Conservation (phyloP, 2,329 filamentous ascomycete species). For the Fusarium buharicum region DNA sequence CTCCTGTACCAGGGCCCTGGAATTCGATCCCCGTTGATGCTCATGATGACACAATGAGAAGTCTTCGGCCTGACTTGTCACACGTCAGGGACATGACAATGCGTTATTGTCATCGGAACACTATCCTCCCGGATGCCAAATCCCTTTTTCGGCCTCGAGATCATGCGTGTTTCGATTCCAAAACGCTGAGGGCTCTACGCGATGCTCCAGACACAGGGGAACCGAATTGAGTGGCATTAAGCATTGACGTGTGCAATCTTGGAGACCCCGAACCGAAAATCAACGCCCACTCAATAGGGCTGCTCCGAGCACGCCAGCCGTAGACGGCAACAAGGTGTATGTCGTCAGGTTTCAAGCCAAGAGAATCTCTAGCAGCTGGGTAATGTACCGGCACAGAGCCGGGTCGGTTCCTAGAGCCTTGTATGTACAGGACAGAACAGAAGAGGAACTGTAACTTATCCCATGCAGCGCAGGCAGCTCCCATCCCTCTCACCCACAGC, state of each 20-base stretch:
- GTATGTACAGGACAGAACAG: conserved; percentile 22
- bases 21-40: conserved; percentile 38
- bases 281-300: conserved; percentile 35
- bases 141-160: conserved; percentile 27
- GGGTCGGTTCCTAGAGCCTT: conserved; percentile 19
- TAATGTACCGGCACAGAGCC: conserved; percentile 7
- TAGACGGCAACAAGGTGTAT: conserved; percentile 12
- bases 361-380: neutral
- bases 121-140: conserved; percentile 16
- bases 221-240: conserved; percentile 33
- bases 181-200: conserved; percentile 35
- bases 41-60: conserved; percentile 37
- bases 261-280: conserved; percentile 32
- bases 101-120: conserved; percentile 28
- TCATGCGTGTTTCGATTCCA: conserved; percentile 37
- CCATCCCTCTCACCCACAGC: conserved; percentile 13
- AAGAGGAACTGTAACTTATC: neutral
- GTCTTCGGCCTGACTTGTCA: conserved; percentile 27
- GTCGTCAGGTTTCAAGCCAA: conserved; percentile 22
- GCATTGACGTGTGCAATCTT: conserved; percentile 45
- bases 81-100: conserved; percentile 33
- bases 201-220: conserved; percentile 28
- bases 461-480: conserved; percentile 13
- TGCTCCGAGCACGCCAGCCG: conserved; percentile 32
- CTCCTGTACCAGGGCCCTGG: conserved; percentile 43